Conservation (phyloP, 2,329 filamentous ascomycete species). For the Peltaster fructicola region DNA sequence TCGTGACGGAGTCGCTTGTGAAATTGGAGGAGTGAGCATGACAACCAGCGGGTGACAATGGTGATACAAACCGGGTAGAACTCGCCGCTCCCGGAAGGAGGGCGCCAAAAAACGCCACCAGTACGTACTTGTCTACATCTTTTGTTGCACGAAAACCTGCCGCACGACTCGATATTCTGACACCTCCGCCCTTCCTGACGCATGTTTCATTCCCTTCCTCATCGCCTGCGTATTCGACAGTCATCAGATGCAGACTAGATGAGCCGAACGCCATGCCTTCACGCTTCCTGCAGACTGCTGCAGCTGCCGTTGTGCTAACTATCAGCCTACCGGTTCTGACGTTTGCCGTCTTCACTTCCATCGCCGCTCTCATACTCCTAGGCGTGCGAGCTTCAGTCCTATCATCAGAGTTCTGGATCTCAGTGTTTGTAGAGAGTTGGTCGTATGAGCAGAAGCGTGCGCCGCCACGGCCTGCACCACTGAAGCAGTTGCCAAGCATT, state of each 20-base stretch:
- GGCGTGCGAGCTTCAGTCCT: not conserved
- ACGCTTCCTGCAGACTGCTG: not conserved
- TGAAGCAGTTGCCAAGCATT: not conserved
- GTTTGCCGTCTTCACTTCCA: constrained; percentile 1
- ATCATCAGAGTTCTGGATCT: too few relatives aligned
- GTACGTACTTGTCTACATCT: too few relatives aligned
- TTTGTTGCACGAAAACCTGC: too few relatives aligned
- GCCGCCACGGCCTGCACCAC: not conserved
- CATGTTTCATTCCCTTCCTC: too few relatives aligned
- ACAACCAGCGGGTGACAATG: not conserved
- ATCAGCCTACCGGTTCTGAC: constrained; percentile 1
- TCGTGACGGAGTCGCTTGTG: too few relatives aligned
- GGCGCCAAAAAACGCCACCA: too few relatives aligned
- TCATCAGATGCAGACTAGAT: not conserved
- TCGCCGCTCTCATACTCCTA: not conserved
- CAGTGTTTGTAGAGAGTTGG: too few relatives aligned
- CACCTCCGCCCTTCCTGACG: too few relatives aligned
- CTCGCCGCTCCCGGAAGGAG: too few relatives aligned
- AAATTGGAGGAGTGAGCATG: constrained; percentile 1
- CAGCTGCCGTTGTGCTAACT: not conserved
- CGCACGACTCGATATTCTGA: too few relatives aligned
- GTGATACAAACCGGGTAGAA: too few relatives aligned
- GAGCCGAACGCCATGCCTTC: not conserved
- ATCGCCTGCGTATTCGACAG: not conserved
- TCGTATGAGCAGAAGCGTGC: too few relatives aligned